Conservation (phyloP, 2,329 filamentous ascomycete genomes). For the Alternaria dauci region DNA sequence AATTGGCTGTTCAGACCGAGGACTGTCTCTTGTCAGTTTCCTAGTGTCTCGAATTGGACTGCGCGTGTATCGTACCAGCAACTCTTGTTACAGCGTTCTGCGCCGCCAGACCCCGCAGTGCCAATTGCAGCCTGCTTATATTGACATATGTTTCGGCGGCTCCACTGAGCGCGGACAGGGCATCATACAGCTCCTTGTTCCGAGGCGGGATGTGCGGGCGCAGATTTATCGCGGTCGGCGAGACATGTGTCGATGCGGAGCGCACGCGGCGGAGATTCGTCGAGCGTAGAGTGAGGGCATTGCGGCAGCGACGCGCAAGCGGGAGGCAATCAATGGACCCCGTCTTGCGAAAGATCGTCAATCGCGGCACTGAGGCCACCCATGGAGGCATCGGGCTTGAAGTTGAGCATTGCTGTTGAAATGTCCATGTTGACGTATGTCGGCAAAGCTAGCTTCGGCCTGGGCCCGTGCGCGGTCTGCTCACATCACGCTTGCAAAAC, state of each 20-base stretch:
- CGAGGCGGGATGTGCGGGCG: conserved; percentile 61
- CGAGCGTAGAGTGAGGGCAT: conserved; percentile 29
- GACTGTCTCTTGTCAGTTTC: conserved; percentile 50
- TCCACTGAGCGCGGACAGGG: conserved; percentile 68
- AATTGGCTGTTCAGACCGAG: conserved; percentile 60
- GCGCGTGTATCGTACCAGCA: conserved; percentile 56
- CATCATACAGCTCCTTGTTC: conserved; percentile 65
- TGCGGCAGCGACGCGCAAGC: conserved; percentile 35
- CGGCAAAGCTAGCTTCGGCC: conserved; percentile 37
- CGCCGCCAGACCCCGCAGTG: conserved; percentile 69
- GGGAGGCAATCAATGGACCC: conserved; percentile 39
- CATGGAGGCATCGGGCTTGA: conserved; percentile 54
- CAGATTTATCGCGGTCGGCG: conserved; percentile 63
- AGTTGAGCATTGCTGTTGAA: conserved; percentile 37
- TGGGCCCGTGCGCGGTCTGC: conserved; percentile 27
- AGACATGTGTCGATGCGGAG: conserved; percentile 56
- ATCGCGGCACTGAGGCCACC: conserved; percentile 48
- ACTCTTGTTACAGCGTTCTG: conserved; percentile 63
- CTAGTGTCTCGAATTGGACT: neutral
- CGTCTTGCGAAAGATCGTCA: conserved; percentile 34
- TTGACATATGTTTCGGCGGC: conserved; percentile 70
- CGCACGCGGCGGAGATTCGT: conserved; percentile 33
- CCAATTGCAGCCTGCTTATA: conserved; percentile 75
- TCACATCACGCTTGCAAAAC: conserved; percentile 1
- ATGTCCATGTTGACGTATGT: conserved; percentile 34